Percentiles rank a stretch among this genome's conserved stretches.
Evolutionary conservation across 2,329 filamentous ascomycete species (phyloP).

Genomic region (Ophiocordyceps unilateralis): DNA sequence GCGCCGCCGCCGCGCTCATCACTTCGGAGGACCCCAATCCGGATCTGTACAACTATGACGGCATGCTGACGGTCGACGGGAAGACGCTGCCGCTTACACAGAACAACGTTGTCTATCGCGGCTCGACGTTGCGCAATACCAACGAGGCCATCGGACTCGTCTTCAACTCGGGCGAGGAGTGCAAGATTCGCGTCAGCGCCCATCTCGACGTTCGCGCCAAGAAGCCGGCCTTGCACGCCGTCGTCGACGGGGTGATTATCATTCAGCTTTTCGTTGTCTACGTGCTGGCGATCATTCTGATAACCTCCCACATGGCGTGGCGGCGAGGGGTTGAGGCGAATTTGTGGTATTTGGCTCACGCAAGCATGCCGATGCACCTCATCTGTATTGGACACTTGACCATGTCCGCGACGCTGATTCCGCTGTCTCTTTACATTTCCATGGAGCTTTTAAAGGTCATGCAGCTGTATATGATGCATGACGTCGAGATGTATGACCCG

Average conservation of each 20-base stretch:
- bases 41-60: constrained; percentile 62
- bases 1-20: constrained; percentile 43
- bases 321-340: constrained; percentile 44
- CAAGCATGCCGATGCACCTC: constrained; percentile 58
- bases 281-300: constrained; percentile 59
- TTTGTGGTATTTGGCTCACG: constrained; percentile 60
- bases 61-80: constrained; percentile 40
- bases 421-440: constrained; percentile 82
- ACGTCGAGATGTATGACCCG: constrained; percentile 83
- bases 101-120: constrained; percentile 71
- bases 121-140: constrained; percentile 73
- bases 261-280: constrained; percentile 68
- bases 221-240: constrained; percentile 55
- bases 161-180: constrained; percentile 80
- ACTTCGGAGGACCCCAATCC: constrained; percentile 57
- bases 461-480: constrained; percentile 64
- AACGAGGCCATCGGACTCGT: constrained; percentile 55
- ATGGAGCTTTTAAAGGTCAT: constrained; percentile 74
- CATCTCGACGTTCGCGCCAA: constrained; percentile 79
- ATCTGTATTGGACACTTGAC: constrained; percentile 84
- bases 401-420: constrained; percentile 93
- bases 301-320: constrained; percentile 71
- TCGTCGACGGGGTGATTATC: constrained; percentile 68
- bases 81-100: constrained; percentile 55
- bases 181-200: constrained; percentile 83